Evolutionary conservation across 2,329 filamentous ascomycete species (phyloP).

Genomic region (Chaetomium sp.): DNA sequence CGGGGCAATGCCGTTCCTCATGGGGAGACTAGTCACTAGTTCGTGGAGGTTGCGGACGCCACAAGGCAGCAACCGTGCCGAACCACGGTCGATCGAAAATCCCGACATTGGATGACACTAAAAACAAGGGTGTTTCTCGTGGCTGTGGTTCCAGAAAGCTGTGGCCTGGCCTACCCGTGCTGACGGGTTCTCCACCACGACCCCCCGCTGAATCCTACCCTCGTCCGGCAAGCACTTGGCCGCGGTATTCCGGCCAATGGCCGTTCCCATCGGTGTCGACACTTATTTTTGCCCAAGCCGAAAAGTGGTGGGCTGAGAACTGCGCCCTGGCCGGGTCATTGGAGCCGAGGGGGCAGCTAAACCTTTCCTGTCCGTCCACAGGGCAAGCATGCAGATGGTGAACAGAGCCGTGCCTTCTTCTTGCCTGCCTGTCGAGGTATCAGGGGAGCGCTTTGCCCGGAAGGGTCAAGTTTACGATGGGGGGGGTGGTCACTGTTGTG

Average conservation of each 20-base stretch:
- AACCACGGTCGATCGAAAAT: neutral
- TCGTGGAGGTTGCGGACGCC: conserved; percentile 8
- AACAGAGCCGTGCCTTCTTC: conserved; percentile 2
- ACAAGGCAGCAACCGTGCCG: conserved; percentile 26
- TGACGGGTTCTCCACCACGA: conserved; percentile 23
- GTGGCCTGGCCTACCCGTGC: conserved; percentile 19
- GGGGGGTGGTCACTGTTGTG: neutral
- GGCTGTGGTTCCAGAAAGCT: conserved; percentile 18
- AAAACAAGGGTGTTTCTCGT: conserved; percentile 19
- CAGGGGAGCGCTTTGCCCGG: conserved; percentile 13
- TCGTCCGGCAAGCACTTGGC: conserved; percentile 16
- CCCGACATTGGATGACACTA: neutral
- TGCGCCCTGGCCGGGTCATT: conserved; percentile 28
- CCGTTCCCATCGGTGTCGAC: neutral
- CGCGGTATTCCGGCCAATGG: conserved; percentile 33
- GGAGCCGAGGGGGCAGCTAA: conserved; percentile 8
- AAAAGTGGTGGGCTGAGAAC: conserved; percentile 24
- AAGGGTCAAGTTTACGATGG: conserved; percentile 21
- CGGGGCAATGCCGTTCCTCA: neutral
- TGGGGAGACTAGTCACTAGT: neutral
- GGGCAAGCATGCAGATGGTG: neutral
- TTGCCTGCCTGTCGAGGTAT: conserved; percentile 11
- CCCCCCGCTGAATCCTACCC: conserved; percentile 20
- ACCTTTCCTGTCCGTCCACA: conserved; percentile 1
- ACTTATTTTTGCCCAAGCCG: conserved; percentile 32